These are phyloP conservation scores for Saccharomycopsis lassenensis DNA, from an alignment of 805 yeast genomes.

Conservation along the genomic window DNA sequence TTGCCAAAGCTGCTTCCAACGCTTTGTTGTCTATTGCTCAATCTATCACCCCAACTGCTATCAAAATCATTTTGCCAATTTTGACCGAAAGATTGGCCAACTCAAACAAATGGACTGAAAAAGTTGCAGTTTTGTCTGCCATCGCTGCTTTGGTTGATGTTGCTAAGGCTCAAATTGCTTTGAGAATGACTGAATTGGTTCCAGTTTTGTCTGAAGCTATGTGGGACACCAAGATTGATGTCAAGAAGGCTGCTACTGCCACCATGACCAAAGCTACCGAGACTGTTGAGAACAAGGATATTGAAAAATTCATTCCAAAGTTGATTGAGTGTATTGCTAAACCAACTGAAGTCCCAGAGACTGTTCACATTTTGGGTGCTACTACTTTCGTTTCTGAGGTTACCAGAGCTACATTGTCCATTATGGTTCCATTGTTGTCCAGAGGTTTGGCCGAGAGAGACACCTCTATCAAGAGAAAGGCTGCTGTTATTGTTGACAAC, in stretches of 20 bases:
- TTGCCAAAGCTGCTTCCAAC: constrained; percentile 60
- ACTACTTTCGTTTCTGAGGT: constrained; percentile 99
- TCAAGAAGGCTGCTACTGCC: constrained; percentile 90
- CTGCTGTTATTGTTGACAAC: constrained; percentile 99
- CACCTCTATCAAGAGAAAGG: constrained; percentile 98
- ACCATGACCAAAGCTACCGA: constrained; percentile 95
- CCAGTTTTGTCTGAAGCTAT: constrained; percentile 98
- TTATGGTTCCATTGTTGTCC: constrained; percentile 96
- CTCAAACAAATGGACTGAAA: constrained; percentile 96
- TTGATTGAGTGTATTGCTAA: constrained; percentile 93
- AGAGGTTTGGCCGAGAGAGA: constrained; percentile 99
- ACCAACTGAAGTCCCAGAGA: constrained; percentile 97
- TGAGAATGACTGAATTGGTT: constrained; percentile 98
- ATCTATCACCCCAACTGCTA: constrained; percentile 84
- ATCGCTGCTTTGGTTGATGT: constrained; percentile 81
- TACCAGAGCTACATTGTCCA: constrained; percentile 97
- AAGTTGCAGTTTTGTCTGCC: constrained; percentile 80
- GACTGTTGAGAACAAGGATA: constrained; percentile 99
- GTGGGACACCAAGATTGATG: constrained; percentile 99
- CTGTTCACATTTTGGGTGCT: constrained; percentile 98
- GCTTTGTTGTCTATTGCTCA: constrained; percentile 71
- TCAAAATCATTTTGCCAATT: constrained; percentile 82
- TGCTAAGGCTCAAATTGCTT: constrained; percentile 91
- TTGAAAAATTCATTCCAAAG: constrained; percentile 97
- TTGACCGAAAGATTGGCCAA: constrained; percentile 54